Percentiles rank a stretch among this genome's conserved stretches.
phyloP scores from a whole-genome alignment of 2,329 filamentous ascomycete species.

The Phaeosphaeriaceae sp. region DNA sequence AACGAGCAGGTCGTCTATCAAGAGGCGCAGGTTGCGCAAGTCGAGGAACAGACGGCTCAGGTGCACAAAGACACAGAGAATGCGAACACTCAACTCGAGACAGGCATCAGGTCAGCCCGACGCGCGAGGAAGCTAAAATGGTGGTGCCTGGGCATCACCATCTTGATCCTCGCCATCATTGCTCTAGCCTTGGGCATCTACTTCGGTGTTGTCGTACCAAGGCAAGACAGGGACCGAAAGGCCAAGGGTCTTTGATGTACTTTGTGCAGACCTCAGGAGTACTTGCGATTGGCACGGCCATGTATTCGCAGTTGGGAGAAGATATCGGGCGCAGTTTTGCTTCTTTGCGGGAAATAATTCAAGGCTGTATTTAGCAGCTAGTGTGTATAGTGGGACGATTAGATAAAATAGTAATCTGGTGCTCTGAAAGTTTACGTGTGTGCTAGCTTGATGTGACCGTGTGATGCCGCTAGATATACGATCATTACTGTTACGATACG shows the following conservation, averaged over 20 bases:
- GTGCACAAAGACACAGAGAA: constrained; percentile 71
- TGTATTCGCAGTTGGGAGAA: neutral
- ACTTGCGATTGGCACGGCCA: too few relatives aligned
- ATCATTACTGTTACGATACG: too few relatives aligned
- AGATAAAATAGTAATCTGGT: neutral
- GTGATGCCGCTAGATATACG: too few relatives aligned
- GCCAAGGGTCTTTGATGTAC: too few relatives aligned
- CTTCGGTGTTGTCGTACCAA: constrained; percentile 46
- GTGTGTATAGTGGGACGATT: constrained; percentile 17
- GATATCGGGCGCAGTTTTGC: neutral
- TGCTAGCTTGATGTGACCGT: too few relatives aligned
- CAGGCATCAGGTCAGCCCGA: constrained; percentile 70
- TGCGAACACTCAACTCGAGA: constrained; percentile 72
- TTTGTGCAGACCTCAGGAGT: too few relatives aligned
- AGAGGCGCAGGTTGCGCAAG: constrained; percentile 66
- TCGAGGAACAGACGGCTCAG: constrained; percentile 69
- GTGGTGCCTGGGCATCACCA: constrained; percentile 71
- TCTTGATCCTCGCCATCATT: constrained; percentile 57
- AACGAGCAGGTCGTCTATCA: constrained; percentile 76
- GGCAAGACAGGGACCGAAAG: neutral
- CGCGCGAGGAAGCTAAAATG: constrained; percentile 79
- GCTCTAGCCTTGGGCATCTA: constrained; percentile 58
- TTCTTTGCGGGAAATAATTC: constrained; percentile 1
- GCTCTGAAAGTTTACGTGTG: neutral
- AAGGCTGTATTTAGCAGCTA: constrained; percentile 2